Conservation (phyloP, 2,329 filamentous ascomycete species). For the Cercospora sp. region DNA sequence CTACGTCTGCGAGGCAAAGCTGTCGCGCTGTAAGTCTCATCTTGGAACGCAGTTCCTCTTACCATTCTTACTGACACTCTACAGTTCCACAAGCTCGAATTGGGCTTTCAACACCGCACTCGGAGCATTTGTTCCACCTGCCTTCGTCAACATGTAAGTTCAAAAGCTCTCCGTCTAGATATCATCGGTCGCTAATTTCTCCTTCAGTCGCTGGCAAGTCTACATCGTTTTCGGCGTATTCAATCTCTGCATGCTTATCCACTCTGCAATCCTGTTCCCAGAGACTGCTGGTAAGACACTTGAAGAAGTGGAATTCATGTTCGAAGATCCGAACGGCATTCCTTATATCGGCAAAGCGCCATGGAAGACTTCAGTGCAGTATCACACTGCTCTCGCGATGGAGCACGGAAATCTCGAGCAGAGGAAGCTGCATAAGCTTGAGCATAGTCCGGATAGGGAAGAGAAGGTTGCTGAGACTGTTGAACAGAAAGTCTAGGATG, state of each 20-base stretch:
- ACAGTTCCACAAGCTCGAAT: constrained; percentile 54
- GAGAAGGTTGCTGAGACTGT: not conserved
- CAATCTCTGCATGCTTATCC: constrained; percentile 60
- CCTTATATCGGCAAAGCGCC: constrained; percentile 54
- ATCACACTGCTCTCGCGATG: constrained; percentile 2
- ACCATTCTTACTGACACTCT: not conserved
- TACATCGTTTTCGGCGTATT: constrained; percentile 74
- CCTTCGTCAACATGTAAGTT: constrained; percentile 56
- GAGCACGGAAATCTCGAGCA: constrained; percentile 17
- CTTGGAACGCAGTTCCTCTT: too few species aligned
- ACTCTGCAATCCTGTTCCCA: constrained; percentile 65
- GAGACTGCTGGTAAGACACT: constrained; percentile 75
- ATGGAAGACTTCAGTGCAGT: constrained; percentile 50
- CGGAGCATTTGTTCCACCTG: constrained; percentile 59
- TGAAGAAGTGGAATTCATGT: constrained; percentile 76
- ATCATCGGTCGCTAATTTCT: too few species aligned
- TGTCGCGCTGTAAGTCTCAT: constrained; percentile 51
- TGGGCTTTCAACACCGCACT: constrained; percentile 60
- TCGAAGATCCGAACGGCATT: constrained; percentile 46
- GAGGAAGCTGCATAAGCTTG: constrained; percentile 10
- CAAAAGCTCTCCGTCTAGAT: too few species aligned
- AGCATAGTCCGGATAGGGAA: not conserved
- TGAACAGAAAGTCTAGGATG: not conserved
- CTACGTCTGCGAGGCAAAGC: constrained; percentile 61
- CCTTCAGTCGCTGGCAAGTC: constrained; percentile 53